Evolutionary conservation across 345 rosid species (phyloP).

Genomic region (Aethionema arabicum): DNA sequence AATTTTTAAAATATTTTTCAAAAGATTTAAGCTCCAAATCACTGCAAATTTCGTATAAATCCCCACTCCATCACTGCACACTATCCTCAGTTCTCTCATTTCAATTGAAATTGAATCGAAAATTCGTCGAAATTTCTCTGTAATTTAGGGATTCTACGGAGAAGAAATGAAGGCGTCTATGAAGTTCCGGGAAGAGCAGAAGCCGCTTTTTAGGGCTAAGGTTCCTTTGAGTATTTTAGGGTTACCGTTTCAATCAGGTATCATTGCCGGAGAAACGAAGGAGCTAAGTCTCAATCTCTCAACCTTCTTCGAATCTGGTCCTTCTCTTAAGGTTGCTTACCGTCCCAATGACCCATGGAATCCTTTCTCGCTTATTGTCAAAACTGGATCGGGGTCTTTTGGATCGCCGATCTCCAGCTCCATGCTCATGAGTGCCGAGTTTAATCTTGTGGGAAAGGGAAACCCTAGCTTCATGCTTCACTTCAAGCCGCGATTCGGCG

Average conservation of each 20-base stretch:
- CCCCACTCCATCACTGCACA: slow-evolving; percentile 9
- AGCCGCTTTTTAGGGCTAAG: slow-evolving; percentile 70
- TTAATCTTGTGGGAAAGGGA: slow-evolving; percentile 53
- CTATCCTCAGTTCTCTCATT: neutral
- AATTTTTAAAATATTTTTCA: neutral
- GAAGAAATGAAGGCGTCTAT: slow-evolving; percentile 67
- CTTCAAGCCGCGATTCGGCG: slow-evolving; percentile 73
- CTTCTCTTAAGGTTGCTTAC: slow-evolving; percentile 65
- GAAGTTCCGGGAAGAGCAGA: slow-evolving; percentile 79
- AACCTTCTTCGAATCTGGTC: slow-evolving; percentile 78
- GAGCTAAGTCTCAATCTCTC: slow-evolving; percentile 70
- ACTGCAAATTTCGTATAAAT: slow-evolving; percentile 5
- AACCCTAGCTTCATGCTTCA: slow-evolving; percentile 83
- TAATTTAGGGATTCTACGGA: neutral
- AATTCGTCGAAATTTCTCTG: neutral
- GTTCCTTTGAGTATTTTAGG: slow-evolving; percentile 73
- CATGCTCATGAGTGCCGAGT: slow-evolving; percentile 79
- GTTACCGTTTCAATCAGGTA: slow-evolving; percentile 77
- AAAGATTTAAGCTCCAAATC: neutral
- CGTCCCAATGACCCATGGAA: slow-evolving; percentile 77
- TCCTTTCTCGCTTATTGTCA: slow-evolving; percentile 70
- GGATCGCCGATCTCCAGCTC: slow-evolving; percentile 71
- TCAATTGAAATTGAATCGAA: neutral
- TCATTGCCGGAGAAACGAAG: slow-evolving; percentile 73
- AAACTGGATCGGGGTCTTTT: slow-evolving; percentile 65